Conservation (phyloP, 768 basidiomycete genomes). For the Russula abietina region DNA sequence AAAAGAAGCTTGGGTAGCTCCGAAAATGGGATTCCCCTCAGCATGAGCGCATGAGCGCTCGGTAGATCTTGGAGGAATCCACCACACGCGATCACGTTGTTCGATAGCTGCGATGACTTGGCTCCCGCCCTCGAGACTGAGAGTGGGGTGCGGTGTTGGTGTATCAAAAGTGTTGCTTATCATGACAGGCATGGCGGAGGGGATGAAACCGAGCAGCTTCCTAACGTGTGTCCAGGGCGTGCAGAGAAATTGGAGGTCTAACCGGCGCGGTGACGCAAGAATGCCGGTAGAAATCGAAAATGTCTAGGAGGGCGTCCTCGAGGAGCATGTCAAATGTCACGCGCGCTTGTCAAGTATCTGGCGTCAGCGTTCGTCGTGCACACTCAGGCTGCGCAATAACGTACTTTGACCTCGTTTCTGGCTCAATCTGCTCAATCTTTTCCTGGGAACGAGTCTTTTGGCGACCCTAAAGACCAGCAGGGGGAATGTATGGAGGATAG, state of each 20-base stretch:
- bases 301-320: no score
- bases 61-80: background rate
- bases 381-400: no score
- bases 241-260: slow-evolving; percentile 5
- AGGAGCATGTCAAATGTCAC: no score
- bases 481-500: no score
- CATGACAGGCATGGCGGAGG: no score
- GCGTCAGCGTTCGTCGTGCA: no score
- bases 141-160: background rate
- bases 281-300: no score
- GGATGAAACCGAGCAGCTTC: background rate
- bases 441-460: no score
- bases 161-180: background rate
- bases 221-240: background rate
- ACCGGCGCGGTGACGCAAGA: slow-evolving; percentile 1
- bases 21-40: background rate
- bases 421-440: no score
- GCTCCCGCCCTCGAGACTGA: background rate
- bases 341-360: no score
- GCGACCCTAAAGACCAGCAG: no score
- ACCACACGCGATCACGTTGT: background rate
- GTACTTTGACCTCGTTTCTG: no score
- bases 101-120: slow-evolving; percentile 2
- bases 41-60: background rate
- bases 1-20: background rate